These are phyloP conservation scores for Mucuna pruriens DNA, from an alignment of 306 rosid species.

Conservation along the genomic window DNA sequence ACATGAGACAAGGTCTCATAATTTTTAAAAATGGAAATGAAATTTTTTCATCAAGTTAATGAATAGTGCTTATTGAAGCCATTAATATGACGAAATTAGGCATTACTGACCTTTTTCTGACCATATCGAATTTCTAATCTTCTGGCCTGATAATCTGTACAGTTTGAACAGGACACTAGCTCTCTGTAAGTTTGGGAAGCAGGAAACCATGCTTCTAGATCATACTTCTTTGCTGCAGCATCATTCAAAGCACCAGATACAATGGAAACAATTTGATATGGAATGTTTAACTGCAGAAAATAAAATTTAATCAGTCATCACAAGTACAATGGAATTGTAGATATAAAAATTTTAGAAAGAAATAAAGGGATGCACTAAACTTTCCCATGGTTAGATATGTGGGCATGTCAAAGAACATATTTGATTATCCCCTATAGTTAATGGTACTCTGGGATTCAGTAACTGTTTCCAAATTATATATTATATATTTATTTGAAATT, in stretches of 20 bases:
- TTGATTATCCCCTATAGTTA: background rate
- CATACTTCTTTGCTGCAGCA: constrained; percentile 97
- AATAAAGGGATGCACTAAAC: background rate
- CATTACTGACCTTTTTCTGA: constrained; percentile 80
- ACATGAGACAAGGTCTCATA: background rate
- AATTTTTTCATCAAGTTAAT: background rate
- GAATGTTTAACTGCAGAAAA: constrained; percentile 70
- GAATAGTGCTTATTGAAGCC: background rate
- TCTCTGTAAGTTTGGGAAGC: constrained; percentile 88
- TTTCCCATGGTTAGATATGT: constrained; percentile 7
- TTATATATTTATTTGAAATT: background rate
- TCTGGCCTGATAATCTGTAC: constrained; percentile 95
- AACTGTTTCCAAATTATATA: background rate
- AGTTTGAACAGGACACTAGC: constrained; percentile 93
- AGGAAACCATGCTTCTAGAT: constrained; percentile 97
- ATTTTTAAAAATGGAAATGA: background rate
- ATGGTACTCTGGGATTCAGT: constrained; percentile 10
- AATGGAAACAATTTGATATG: constrained; percentile 84
- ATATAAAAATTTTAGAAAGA: constrained; percentile 20
- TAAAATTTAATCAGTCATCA: constrained; percentile 22
- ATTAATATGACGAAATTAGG: constrained; percentile 1
- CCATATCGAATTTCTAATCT: constrained; percentile 89
- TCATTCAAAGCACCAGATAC: constrained; percentile 99
- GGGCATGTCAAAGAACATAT: constrained; percentile 18
- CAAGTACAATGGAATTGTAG: constrained; percentile 3